phyloP scores from a whole-genome alignment of 108 stramenopile species.

The Nitzschia sp. region DNA sequence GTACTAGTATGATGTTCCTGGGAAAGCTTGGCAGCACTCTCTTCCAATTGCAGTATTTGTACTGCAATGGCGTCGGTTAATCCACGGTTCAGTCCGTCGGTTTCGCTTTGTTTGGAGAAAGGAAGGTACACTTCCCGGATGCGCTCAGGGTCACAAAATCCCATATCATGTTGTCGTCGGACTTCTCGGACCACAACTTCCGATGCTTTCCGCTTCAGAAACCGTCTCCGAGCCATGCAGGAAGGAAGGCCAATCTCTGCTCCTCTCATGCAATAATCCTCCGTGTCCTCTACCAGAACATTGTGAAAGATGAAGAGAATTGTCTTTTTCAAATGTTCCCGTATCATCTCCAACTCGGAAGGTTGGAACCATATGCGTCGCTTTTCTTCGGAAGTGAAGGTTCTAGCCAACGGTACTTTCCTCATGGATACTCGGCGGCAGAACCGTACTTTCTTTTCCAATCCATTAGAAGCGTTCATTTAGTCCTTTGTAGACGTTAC shows the following conservation, averaged over 20 bases:
- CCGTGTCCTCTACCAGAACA: neutral
- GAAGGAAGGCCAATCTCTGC: neutral
- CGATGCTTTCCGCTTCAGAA: neutral
- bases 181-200: neutral
- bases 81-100: neutral
- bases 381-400: neutral
- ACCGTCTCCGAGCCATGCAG: neutral
- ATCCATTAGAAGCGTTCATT: too few relatives aligned
- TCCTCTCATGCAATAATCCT: neutral
- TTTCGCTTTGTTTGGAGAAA: neutral
- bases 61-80: neutral
- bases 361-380: neutral
- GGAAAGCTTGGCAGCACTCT: neutral
- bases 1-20: neutral
- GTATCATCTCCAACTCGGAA: neutral
- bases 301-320: neutral
- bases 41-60: neutral
- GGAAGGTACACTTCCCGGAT: neutral
- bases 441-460: neutral
- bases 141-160: neutral
- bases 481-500: too few relatives aligned
- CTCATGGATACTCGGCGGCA: neutral
- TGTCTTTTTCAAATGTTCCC: neutral
- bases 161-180: neutral
- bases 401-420: neutral